Evolutionary conservation across 352 stramenopile species (phyloP).

Genomic region (Blastocystis sp.): DNA sequence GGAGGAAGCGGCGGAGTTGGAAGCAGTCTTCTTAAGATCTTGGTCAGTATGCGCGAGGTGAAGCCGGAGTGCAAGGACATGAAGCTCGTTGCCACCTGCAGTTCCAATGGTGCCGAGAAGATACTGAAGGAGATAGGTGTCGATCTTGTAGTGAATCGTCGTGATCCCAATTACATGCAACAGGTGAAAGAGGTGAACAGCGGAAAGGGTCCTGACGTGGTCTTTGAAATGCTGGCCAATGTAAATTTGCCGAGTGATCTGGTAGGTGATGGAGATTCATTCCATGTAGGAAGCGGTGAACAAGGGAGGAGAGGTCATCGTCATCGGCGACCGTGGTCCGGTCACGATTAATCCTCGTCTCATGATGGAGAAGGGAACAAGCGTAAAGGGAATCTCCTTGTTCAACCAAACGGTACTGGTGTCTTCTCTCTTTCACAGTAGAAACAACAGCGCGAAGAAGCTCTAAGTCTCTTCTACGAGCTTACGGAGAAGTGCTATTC

Average conservation of each 20-base stretch:
- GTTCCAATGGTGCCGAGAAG: not conserved
- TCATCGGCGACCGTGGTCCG: slow-evolving; percentile 23
- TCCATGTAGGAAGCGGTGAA: slow-evolving; percentile 21
- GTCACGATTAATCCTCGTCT: slow-evolving; percentile 30
- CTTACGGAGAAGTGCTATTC: not conserved
- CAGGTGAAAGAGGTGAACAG: not conserved
- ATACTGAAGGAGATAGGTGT: not conserved
- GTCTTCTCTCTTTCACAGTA: not conserved
- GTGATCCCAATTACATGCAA: not conserved
- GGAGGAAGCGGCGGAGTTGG: slow-evolving; percentile 37
- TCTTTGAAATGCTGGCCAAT: slow-evolving; percentile 55
- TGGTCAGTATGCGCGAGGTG: not conserved
- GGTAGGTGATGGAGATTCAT: not conserved
- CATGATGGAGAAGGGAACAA: slow-evolving; percentile 2
- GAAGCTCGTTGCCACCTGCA: not conserved
- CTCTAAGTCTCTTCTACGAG: not conserved
- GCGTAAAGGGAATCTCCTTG: slow-evolving; percentile 13
- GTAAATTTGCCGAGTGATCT: slow-evolving; percentile 44
- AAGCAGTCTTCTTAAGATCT: slow-evolving; percentile 40
- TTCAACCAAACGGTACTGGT: slow-evolving; percentile 40
- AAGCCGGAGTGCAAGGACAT: slow-evolving; percentile 7
- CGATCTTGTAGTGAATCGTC: slow-evolving; percentile 13
- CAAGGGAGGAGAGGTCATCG: slow-evolving; percentile 34
- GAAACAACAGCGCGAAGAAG: not conserved
- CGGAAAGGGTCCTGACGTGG: slow-evolving; percentile 34